Base-by-base conservation (phyloP, 2,329 filamentous ascomycete species). In the Xylariaceae sp. region DNA sequence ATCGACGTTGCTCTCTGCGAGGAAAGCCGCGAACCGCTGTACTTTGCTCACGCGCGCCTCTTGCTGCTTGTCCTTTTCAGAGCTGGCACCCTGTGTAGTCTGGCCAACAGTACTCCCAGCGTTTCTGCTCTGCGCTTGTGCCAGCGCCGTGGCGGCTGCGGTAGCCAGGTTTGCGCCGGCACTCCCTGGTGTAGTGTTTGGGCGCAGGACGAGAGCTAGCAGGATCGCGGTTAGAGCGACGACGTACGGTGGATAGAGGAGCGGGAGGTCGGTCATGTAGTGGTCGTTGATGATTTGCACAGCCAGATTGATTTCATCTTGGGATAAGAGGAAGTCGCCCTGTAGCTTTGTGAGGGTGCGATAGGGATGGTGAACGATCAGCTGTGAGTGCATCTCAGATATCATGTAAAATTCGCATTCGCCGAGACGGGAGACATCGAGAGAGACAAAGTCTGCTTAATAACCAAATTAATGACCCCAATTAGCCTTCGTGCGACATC, bases 361-460 rank as follows among this genome's bases (percentile, higher is more conserved):
- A 67, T 95, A 95, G 1, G 91, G 91, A 61, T 95, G 89, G 66
- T 95, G 88, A 16, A 95, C 73, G 62, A 95, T 94, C 55, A 96
- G 78, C 57, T 94, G 88, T 4, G 88, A 91, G 66, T 81, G 86
- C 80, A 96, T 86, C 62, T 95, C 91, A 21, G 87, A 90, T 58
- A 96, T 95, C 45, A 96, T 75, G 47, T 81, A 87, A 69, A 95
- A 96, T 64, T 96, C 91, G 77, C 88, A 95, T 71, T 96, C 91
- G 58, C 91, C 91, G 32, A 96, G 78, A 60, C 89, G 88, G 44
- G 86, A 83, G 7, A 87, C 86, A 65, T 95, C 90, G 47, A 83
- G 79, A 33, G 79, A 75, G 55, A 88, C 80, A 48, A 86, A 79
- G 53, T 91, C 87, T 74, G 44, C 46, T 49, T 17, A 32, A 49